phyloP scores from a whole-genome alignment of 2,329 filamentous ascomycete species.

The Eutypella sp. region DNA sequence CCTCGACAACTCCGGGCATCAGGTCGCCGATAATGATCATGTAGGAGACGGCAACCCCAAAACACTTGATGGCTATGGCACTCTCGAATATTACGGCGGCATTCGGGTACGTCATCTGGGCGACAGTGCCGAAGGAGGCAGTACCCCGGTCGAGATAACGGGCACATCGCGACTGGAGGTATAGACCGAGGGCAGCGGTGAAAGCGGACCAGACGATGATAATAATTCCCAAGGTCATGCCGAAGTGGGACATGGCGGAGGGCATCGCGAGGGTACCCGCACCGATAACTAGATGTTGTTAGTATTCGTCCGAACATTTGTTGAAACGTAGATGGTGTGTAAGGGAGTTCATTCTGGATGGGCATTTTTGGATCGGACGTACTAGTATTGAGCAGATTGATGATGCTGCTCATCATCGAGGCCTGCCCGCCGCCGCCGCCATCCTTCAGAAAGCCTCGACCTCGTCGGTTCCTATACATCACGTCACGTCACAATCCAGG shows the following conservation, averaged over 20 bases:
- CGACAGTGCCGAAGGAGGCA: slow-evolving; percentile 93
- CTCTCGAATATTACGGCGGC: slow-evolving; percentile 92
- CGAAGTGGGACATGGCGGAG: slow-evolving; percentile 92
- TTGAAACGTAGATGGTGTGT: no score
- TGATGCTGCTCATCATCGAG: slow-evolving; percentile 82
- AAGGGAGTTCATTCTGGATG: no score
- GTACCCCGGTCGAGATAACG: slow-evolving; percentile 86
- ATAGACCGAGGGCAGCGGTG: slow-evolving; percentile 87
- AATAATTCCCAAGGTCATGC: slow-evolving; percentile 75
- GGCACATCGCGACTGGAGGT: slow-evolving; percentile 89
- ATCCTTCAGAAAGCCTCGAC: slow-evolving; percentile 61
- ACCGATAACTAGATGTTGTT: slow-evolving; percentile 65
- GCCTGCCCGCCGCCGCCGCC: slow-evolving; percentile 67
- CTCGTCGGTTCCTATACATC: slow-evolving; percentile 46
- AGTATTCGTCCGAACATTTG: no score
- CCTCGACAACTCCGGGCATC: slow-evolving; percentile 89
- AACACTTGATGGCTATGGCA: slow-evolving; percentile 96
- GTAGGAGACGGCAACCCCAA: slow-evolving; percentile 94
- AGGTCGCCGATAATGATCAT: slow-evolving; percentile 97
- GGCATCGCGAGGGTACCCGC: slow-evolving; percentile 94
- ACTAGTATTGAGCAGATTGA: slow-evolving; percentile 97
- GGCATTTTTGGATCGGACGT: slow-evolving; percentile 29
- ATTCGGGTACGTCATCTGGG: slow-evolving; percentile 94
- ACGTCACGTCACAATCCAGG: neutral
- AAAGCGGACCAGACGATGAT: slow-evolving; percentile 89